Conservation (phyloP, 192 early-diverging fungal genomes). For the Linnemannia exigua region DNA sequence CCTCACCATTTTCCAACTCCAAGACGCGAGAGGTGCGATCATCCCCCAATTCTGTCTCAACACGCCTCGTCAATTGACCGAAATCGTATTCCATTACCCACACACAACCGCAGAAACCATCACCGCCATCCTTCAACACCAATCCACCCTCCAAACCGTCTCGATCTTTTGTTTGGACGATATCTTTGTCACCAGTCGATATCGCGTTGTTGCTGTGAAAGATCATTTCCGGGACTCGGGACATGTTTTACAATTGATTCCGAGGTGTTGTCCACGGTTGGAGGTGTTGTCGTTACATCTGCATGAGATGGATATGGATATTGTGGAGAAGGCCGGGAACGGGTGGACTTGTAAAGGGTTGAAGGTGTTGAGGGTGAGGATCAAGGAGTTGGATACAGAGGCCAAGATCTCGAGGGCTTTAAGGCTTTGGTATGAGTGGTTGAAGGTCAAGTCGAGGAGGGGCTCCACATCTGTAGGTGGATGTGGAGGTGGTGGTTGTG, state of each 20-base stretch:
- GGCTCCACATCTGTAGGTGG: no score
- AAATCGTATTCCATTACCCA: background rate
- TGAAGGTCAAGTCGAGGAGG: background rate
- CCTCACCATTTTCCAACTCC: background rate
- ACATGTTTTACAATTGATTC: background rate
- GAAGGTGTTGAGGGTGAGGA: background rate
- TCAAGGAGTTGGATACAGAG: constrained; percentile 7
- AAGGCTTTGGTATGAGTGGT: background rate
- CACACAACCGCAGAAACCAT: background rate
- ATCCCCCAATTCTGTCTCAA: background rate
- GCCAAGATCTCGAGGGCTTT: background rate
- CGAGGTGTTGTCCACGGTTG: constrained; percentile 3
- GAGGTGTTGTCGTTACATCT: background rate
- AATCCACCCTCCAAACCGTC: background rate
- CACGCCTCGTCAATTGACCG: background rate
- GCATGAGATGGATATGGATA: constrained; percentile 30
- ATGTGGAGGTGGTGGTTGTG: no score
- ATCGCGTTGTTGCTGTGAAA: background rate
- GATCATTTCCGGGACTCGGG: background rate
- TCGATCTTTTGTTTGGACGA: background rate
- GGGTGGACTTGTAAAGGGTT: constrained; percentile 1
- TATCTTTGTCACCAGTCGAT: background rate
- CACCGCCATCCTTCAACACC: constrained; percentile 3
- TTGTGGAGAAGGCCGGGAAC: constrained; percentile 9
- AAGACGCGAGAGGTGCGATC: background rate